Percentiles rank a stretch among this genome's conserved stretches.
Evolutionary conservation across 768 basidiomycete species (phyloP).

Genomic region (Leucocoprinus birnbaumii): DNA sequence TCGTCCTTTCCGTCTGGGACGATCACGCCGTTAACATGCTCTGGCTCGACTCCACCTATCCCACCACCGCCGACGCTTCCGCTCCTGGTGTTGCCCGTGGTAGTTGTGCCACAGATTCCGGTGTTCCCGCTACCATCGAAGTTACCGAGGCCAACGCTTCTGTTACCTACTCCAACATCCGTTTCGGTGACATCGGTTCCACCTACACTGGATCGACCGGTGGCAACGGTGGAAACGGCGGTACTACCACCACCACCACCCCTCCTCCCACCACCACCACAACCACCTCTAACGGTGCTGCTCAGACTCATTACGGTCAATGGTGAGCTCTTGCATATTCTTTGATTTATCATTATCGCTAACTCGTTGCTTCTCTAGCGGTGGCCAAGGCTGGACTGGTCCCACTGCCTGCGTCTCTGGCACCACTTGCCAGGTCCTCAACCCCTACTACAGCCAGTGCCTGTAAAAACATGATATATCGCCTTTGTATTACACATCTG

Average conservation of each 20-base stretch:
- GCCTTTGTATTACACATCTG: no score
- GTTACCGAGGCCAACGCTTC: slow-evolving; percentile 11
- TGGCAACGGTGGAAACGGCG: background rate
- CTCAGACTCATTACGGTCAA: background rate
- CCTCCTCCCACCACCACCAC: background rate
- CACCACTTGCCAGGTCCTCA: slow-evolving; percentile 6
- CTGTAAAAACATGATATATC: background rate
- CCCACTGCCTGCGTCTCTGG: slow-evolving; percentile 12
- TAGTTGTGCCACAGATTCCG: slow-evolving; percentile 18
- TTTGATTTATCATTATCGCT: background rate
- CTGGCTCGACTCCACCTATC: slow-evolving; percentile 40
- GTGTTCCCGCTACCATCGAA: slow-evolving; percentile 15
- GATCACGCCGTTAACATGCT: slow-evolving; percentile 33
- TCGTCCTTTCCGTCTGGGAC: slow-evolving; percentile 31
- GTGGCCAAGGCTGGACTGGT: slow-evolving; percentile 15
- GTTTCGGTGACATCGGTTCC: slow-evolving; percentile 18
- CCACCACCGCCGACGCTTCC: slow-evolving; percentile 16
- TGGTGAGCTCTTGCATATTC: background rate
- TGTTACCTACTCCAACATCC: slow-evolving; percentile 21
- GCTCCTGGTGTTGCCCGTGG: slow-evolving; percentile 19
- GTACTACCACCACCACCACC: background rate
- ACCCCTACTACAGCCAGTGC: slow-evolving; percentile 11
- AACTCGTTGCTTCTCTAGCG: slow-evolving; percentile 1
- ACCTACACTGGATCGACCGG: background rate
- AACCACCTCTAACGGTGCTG: background rate